phyloP scores from a whole-genome alignment of 306 rosid genomes.

The Oxytropis ochrocephala region DNA sequence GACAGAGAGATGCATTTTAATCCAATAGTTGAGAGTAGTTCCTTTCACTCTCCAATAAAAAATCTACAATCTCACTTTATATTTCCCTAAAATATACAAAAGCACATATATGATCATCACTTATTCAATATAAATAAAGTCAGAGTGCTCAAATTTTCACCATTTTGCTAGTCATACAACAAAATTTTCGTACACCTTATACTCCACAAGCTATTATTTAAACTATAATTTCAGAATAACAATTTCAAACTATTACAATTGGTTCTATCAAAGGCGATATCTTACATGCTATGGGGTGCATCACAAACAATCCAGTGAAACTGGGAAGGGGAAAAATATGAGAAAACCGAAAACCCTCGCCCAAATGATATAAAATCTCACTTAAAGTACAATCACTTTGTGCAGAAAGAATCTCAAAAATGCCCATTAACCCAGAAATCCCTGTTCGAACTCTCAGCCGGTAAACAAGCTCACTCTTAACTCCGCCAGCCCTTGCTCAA shows the following conservation, averaged over 20 bases:
- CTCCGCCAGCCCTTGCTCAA: constrained; percentile 78
- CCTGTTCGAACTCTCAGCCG: constrained; percentile 49
- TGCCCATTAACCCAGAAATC: constrained; percentile 57
- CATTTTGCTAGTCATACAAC: background rate
- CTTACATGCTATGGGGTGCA: constrained; percentile 38
- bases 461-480: constrained; percentile 46
- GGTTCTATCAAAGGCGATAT: constrained; percentile 34
- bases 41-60: no score
- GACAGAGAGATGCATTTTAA: no score
- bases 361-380: constrained; percentile 43
- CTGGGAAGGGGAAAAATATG: constrained; percentile 37
- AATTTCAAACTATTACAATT: constrained; percentile 39
- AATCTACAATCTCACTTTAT: no score
- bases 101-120: background rate
- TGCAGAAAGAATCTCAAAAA: constrained; percentile 72
- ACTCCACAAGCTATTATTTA: constrained; percentile 38
- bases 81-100: no score
- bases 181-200: background rate
- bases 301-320: constrained; percentile 40
- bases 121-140: no score
- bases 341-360: constrained; percentile 40
- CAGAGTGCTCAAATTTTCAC: background rate
- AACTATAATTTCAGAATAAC: constrained; percentile 28
- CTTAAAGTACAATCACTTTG: constrained; percentile 57
- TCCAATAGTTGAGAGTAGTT: no score